Percentiles rank a stretch among this genome's conserved stretches.
These are phyloP conservation scores for Pseudocercospora macadamiae DNA, from an alignment of 2,329 filamentous ascomycete species.

Conservation along the genomic window DNA sequence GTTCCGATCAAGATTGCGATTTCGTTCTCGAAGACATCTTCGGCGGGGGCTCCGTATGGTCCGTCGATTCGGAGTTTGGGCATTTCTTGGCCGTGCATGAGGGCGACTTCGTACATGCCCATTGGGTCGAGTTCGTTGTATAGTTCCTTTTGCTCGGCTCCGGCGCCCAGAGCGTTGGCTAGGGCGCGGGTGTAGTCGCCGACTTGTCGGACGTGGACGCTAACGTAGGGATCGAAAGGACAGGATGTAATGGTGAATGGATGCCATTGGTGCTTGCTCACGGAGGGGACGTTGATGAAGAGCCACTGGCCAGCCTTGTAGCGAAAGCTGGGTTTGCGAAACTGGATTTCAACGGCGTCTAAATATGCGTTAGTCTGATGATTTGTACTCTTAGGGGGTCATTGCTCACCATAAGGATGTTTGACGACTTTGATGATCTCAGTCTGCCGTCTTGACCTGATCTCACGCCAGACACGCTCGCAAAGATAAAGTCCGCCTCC, in stretches of 20 bases:
- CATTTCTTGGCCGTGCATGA: slow-evolving; percentile 92
- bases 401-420: slow-evolving; percentile 82
- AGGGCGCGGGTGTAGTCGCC: slow-evolving; percentile 94
- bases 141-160: slow-evolving; percentile 81
- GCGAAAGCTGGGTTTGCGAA: slow-evolving; percentile 91
- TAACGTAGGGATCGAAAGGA: slow-evolving; percentile 92
- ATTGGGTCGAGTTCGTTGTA: slow-evolving; percentile 89
- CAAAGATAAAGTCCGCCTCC: slow-evolving; percentile 82
- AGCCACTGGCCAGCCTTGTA: slow-evolving; percentile 99
- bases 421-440: slow-evolving; percentile 92
- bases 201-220: slow-evolving; percentile 91
- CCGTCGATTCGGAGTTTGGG: slow-evolving; percentile 87
- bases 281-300: slow-evolving; percentile 88
- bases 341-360: slow-evolving; percentile 97
- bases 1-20: slow-evolving; percentile 84
- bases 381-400: background rate
- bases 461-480: slow-evolving; percentile 89
- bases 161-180: slow-evolving; percentile 94
- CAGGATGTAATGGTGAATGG: slow-evolving; percentile 99
- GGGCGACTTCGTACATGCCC: slow-evolving; percentile 97
- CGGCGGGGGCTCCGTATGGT: slow-evolving; percentile 92
- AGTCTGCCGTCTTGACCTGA: slow-evolving; percentile 79
- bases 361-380: slow-evolving; percentile 31
- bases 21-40: slow-evolving; percentile 95
- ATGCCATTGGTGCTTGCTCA: slow-evolving; percentile 93